Percentiles rank a stretch among this genome's conserved stretches.
Evolutionary conservation across 169 alveolate species (phyloP).

Genomic region (Plasmodium coatneyi): DNA sequence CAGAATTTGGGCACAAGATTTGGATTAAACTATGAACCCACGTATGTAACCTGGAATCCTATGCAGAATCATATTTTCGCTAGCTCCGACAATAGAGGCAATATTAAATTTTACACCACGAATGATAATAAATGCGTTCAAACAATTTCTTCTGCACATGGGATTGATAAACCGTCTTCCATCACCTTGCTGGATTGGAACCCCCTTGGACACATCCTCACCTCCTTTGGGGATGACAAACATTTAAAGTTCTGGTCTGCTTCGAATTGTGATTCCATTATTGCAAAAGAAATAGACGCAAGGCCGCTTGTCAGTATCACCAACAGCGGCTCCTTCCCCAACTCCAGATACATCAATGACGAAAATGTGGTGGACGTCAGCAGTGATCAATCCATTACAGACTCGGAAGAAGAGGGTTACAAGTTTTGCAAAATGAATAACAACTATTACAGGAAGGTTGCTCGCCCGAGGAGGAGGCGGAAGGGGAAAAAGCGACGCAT

Average conservation of each 20-base stretch:
- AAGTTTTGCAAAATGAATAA: constrained; percentile 14
- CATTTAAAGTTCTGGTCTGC: constrained; percentile 86
- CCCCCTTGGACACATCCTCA: constrained; percentile 91
- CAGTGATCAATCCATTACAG: constrained; percentile 62
- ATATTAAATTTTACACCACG: constrained; percentile 81
- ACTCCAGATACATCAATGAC: constrained; percentile 77
- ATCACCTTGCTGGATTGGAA: constrained; percentile 89
- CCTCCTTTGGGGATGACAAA: constrained; percentile 89
- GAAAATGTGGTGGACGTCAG: constrained; percentile 78
- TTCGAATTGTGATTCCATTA: constrained; percentile 78
- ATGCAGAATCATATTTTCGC: constrained; percentile 85
- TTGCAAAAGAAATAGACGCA: constrained; percentile 77
- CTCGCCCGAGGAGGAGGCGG: background rate
- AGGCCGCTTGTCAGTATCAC: constrained; percentile 26
- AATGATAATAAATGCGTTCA: constrained; percentile 78
- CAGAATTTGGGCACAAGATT: constrained; percentile 18
- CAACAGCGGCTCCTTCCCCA: constrained; percentile 76
- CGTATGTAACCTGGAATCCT: constrained; percentile 87
- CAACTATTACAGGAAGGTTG: constrained; percentile 42
- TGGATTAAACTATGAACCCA: constrained; percentile 76
- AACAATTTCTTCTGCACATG: constrained; percentile 74
- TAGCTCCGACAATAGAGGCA: constrained; percentile 85
- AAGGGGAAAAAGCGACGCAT: background rate
- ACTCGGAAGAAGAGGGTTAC: constrained; percentile 52
- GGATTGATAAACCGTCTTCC: constrained; percentile 79